These are phyloP conservation scores for Gentiana macrophylla DNA, from an alignment of 257 asterid species.

Conservation along the genomic window DNA sequence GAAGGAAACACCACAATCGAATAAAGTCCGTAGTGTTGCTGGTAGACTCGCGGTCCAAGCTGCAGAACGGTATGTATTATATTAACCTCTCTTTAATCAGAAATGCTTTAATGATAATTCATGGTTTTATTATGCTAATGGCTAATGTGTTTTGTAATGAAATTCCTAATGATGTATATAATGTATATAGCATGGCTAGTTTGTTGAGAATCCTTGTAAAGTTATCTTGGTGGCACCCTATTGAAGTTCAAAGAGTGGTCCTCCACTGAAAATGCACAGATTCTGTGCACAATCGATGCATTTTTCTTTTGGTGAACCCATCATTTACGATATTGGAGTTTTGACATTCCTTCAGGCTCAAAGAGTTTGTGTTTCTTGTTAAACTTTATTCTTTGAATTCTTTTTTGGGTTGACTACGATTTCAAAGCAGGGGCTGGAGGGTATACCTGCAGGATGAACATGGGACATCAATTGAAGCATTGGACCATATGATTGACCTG, in stretches of 20 bases:
- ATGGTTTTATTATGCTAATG: background rate
- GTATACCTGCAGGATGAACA: slow-evolving; percentile 90
- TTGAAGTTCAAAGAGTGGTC: no score
- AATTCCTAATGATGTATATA: no score
- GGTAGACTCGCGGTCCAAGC: slow-evolving; percentile 87
- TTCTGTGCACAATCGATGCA: no score
- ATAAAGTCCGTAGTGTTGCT: slow-evolving; percentile 84
- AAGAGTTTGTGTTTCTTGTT: background rate
- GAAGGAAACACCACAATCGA: slow-evolving; percentile 75
- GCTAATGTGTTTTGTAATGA: no score
- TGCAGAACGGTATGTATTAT: slow-evolving; percentile 57
- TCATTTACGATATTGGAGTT: no score
- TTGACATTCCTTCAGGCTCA: background rate
- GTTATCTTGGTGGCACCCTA: no score
- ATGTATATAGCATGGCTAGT: no score
- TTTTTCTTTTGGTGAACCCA: no score
- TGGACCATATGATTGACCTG: slow-evolving; percentile 58
- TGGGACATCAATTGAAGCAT: slow-evolving; percentile 73
- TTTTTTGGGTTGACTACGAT: slow-evolving; percentile 1
- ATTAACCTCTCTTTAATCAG: background rate
- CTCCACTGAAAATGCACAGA: no score
- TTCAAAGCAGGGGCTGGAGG: slow-evolving; percentile 76
- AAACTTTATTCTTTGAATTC: background rate
- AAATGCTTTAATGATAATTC: no score
- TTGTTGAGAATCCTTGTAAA: no score